Evolutionary conservation across 345 rosid genomes (phyloP).

Genomic region (Diplotaxis tenuifolia): DNA sequence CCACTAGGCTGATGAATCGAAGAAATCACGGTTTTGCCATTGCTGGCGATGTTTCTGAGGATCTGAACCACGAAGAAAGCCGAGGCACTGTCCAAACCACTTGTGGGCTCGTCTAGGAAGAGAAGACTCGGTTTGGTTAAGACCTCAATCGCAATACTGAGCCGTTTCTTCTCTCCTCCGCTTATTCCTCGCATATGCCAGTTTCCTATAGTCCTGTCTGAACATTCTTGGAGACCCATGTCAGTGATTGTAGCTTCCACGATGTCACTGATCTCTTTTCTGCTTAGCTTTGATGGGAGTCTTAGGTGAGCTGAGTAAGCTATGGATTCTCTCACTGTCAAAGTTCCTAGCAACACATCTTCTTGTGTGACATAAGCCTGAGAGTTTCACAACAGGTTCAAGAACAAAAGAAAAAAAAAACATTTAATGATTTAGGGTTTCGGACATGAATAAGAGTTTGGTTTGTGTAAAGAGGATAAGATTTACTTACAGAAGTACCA

Average conservation of each 20-base stretch:
- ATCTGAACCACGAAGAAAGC: slow-evolving; percentile 66
- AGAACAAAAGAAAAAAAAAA: background rate
- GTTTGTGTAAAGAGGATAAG: background rate
- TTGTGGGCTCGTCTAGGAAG: slow-evolving; percentile 82
- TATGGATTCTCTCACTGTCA: slow-evolving; percentile 71
- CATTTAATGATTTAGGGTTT: background rate
- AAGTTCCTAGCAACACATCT: slow-evolving; percentile 67
- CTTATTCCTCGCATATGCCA: slow-evolving; percentile 89
- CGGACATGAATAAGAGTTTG: background rate
- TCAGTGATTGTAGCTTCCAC: slow-evolving; percentile 60
- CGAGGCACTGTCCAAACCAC: slow-evolving; percentile 77
- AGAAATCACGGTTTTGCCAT: slow-evolving; percentile 59
- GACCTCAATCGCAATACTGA: slow-evolving; percentile 73
- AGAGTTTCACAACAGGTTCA: background rate
- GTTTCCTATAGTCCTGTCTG: slow-evolving; percentile 62
- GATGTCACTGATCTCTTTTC: slow-evolving; percentile 46
- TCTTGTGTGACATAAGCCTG: slow-evolving; percentile 93
- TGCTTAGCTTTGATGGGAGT: slow-evolving; percentile 51
- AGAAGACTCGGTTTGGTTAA: slow-evolving; percentile 62
- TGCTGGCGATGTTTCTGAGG: slow-evolving; percentile 55
- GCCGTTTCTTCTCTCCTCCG: slow-evolving; percentile 80
- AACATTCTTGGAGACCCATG: slow-evolving; percentile 74
- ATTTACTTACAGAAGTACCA: slow-evolving; percentile 64
- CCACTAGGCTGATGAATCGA: slow-evolving; percentile 86
- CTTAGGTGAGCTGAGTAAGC: slow-evolving; percentile 67